Evolutionary conservation across 2,329 filamentous ascomycete species (phyloP), one percentile per base, ranked within the genome.

Genomic region (Hypoxylon sp.): DNA sequence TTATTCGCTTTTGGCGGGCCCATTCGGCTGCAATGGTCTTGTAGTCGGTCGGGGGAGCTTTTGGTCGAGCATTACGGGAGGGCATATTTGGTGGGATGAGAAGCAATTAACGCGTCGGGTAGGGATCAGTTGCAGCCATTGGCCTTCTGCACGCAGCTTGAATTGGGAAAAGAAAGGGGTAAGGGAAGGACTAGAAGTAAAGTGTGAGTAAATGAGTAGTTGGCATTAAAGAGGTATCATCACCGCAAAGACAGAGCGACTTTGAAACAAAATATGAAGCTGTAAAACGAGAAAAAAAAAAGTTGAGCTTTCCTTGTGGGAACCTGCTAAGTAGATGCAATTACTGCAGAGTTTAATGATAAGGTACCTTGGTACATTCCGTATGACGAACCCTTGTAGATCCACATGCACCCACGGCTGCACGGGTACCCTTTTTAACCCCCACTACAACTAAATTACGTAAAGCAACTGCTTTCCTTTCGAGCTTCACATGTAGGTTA

Each of bases 21-120:
- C 82, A 88, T 74, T 87, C 81, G 39, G 82, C 82, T 16, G 84
- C 81, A 65, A 88, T 85, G 61, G 81, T 76, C 71, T 85, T 78
- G 78, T 86, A 86, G 39, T 88, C 84, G 74, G 80, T 58, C 5
- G 73, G 53, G 29, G 76, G 60, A 14, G 73, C 50, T 48, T 74
- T 75, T 19, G 74, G 64, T 53, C 69, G 69, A 27, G 71, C 51
- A 66, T 73, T 73, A 45, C 69, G 73, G 60, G 74, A 65, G 59
- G 75, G 71, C 75, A 77, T 77, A 58, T 62, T 63, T 74, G 41
- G 50, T 65, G 60, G 65, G 55, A 47, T 21, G 19, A 39, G 12
- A 43, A 54, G 57, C n/a, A 58, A 62, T 60, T 61, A 66, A 61
- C 67, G 67, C 58, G 65, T 67, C 56, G 64, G 56, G 45, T 65